Conservation (phyloP, 192 early-diverging fungal genomes). For the Podochytrium sp. region DNA sequence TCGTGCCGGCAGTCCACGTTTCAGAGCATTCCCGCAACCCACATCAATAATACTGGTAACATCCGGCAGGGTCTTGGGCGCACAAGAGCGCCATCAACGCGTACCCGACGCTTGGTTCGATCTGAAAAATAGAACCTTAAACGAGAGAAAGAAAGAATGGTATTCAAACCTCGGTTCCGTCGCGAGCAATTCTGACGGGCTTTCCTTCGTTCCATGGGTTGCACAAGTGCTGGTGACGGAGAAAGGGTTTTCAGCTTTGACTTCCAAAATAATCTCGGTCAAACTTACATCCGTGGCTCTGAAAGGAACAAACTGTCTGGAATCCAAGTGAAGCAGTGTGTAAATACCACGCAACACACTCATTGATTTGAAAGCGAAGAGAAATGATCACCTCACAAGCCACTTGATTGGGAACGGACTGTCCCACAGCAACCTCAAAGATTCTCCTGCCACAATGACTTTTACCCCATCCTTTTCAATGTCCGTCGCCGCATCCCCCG, state of each 20-base stretch:
- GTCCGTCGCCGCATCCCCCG: too few relatives aligned
- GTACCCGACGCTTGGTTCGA: neutral
- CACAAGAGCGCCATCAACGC: neutral
- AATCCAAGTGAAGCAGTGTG: neutral
- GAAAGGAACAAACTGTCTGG: constrained; percentile 15
- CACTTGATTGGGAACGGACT: constrained; percentile 7
- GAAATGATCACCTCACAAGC: neutral
- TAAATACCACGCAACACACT: neutral
- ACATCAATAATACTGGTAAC: too few relatives aligned
- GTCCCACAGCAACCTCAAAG: neutral
- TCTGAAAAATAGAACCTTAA: neutral
- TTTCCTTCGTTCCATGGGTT: constrained; percentile 3
- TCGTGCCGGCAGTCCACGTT: neutral
- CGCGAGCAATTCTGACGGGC: neutral
- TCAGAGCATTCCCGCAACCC: too few relatives aligned
- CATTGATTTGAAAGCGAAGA: neutral
- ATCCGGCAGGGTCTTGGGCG: too few relatives aligned
- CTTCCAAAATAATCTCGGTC: constrained; percentile 2
- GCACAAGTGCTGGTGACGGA: neutral
- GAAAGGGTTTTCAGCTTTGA: neutral
- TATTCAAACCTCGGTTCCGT: constrained; percentile 6
- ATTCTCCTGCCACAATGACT: neutral
- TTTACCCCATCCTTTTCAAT: too few relatives aligned
- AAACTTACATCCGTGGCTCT: constrained; percentile 5
- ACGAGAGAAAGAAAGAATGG: neutral